Base-by-base conservation (phyloP, 768 basidiomycete genomes). In the Agaricus sinodeliciosus region DNA sequence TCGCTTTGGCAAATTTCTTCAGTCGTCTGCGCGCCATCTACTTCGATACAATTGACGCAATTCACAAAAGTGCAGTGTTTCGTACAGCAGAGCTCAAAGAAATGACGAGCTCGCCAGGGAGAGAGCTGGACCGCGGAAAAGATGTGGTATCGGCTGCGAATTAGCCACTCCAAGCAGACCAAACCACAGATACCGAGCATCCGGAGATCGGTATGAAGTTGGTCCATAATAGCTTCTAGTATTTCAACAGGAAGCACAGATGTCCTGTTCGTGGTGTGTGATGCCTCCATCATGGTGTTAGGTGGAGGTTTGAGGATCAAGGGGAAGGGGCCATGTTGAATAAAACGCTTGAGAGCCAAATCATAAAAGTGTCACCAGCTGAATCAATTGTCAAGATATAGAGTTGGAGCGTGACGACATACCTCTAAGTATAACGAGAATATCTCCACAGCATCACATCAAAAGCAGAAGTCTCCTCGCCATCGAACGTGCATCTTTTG, bases 191-290 rank as follows among this genome's bases (percentile, higher is more conserved):
- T 42, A 4, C 61, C 60, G 22, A 71, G 57, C 13, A 61, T 50
- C 35, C 37, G 49, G 9, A 59, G 39, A 52, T 69, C 67, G 51
- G 46, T 35, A 37, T 61, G 61, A 11, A 69, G 62, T 49, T 66
- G 63, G 59, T 68, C 68, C 51, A 71, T 69, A 49, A 71, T 63
- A 35, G 55, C 46, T 52, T 71, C 69, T n/a, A 61, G 66, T 50
- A 71, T 59, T 56, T 71, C 69, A 52, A 52, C 60, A 9, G 66
- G 64, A 11, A 64, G 59, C 9, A 54, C 42, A n/a, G 59, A 60
- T 9, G 47, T 50, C 18, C 45, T 47, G n/a, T 28, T 44, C 1
- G 47, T 49, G 26, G 31, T 43, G 9, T 15, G 19, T 15, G 28
- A 44, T 25, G 31, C 11, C 18, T 46, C n/a, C 22, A 37, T 12